phyloP scores from a whole-genome alignment of 2,329 filamentous ascomycete species.

The Monilinia fructicola region DNA sequence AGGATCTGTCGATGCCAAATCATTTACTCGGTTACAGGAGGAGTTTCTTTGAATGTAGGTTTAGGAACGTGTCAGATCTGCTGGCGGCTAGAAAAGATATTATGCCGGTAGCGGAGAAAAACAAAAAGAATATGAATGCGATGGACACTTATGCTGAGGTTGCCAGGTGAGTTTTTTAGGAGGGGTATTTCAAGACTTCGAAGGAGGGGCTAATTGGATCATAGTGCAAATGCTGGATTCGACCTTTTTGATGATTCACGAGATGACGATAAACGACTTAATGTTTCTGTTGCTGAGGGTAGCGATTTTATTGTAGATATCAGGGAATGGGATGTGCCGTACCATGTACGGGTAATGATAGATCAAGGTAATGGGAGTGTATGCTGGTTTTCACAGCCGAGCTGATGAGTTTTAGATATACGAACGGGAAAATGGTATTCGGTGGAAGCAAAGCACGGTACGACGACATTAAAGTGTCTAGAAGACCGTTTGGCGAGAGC shows the following conservation, averaged over 20 bases:
- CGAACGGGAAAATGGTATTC: slow-evolving; percentile 96
- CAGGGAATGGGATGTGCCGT: slow-evolving; percentile 97
- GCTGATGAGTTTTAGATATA: slow-evolving; percentile 64
- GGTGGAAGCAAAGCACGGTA: slow-evolving; percentile 89
- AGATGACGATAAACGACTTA: slow-evolving; percentile 76
- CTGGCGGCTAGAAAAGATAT: slow-evolving; percentile 81
- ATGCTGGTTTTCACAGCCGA: neutral
- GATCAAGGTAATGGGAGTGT: slow-evolving; percentile 67
- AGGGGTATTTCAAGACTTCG: neutral
- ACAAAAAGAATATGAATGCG: slow-evolving; percentile 91
- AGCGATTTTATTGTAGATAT: slow-evolving; percentile 99
- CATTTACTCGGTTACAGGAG: slow-evolving; percentile 88
- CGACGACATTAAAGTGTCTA: slow-evolving; percentile 78
- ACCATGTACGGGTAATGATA: slow-evolving; percentile 98
- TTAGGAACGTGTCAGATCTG: slow-evolving; percentile 83
- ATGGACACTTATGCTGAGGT: slow-evolving; percentile 99
- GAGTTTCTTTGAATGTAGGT: slow-evolving; percentile 82
- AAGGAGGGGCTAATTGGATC: slow-evolving; percentile 22
- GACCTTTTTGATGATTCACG: slow-evolving; percentile 92
- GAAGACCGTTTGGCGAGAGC: slow-evolving; percentile 86
- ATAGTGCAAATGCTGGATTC: slow-evolving; percentile 74
- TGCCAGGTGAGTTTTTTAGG: slow-evolving; percentile 62
- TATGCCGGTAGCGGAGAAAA: slow-evolving; percentile 90
- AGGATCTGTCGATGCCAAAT: slow-evolving; percentile 93
- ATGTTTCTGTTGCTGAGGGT: slow-evolving; percentile 75